Percentiles rank a stretch among this genome's conserved stretches.
Conservation (phyloP, 2,329 filamentous ascomycete species). For the Ophiostoma quercus region DNA sequence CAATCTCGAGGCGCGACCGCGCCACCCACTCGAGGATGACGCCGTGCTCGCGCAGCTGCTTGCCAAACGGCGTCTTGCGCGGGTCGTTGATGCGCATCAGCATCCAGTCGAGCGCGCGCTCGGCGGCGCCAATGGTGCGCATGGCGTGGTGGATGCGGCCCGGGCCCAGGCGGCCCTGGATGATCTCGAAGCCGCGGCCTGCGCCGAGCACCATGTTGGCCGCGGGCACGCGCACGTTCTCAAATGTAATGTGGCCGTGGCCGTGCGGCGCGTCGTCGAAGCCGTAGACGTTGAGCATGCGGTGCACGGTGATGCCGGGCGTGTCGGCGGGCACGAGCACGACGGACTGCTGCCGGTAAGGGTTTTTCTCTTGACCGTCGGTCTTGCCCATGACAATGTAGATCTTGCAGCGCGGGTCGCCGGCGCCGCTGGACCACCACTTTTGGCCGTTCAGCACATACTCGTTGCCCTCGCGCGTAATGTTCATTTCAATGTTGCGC, state of each 20-base stretch:
- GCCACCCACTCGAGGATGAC: constrained; percentile 95
- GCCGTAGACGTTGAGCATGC: constrained; percentile 90
- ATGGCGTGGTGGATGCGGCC: constrained; percentile 98
- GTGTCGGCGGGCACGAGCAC: constrained; percentile 77
- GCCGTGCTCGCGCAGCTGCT: constrained; percentile 80
- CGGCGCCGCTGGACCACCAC: constrained; percentile 98
- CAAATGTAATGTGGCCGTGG: constrained; percentile 86
- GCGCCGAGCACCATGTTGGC: constrained; percentile 85
- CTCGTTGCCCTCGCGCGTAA: constrained; percentile 75
- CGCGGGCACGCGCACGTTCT: constrained; percentile 81
- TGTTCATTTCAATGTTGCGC: constrained; percentile 82
- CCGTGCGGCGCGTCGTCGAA: constrained; percentile 98
- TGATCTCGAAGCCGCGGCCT: constrained; percentile 94
- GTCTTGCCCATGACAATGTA: constrained; percentile 98
- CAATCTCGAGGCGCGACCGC: constrained; percentile 86
- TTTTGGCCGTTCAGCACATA: constrained; percentile 94
- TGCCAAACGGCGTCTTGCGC: constrained; percentile 83
- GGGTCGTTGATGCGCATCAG: constrained; percentile 91
- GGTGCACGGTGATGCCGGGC: constrained; percentile 83
- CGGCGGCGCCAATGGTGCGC: constrained; percentile 85
- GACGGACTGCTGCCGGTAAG: constrained; percentile 89
- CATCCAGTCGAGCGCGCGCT: constrained; percentile 91
- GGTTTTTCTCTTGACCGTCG: constrained; percentile 56
- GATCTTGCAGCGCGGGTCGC: constrained; percentile 84
- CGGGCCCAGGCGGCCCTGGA: constrained; percentile 91